Evolutionary conservation across 2,329 filamentous ascomycete genomes (phyloP), one percentile per base, ranked within the genome.

Genomic region (Fusarium setosum): DNA sequence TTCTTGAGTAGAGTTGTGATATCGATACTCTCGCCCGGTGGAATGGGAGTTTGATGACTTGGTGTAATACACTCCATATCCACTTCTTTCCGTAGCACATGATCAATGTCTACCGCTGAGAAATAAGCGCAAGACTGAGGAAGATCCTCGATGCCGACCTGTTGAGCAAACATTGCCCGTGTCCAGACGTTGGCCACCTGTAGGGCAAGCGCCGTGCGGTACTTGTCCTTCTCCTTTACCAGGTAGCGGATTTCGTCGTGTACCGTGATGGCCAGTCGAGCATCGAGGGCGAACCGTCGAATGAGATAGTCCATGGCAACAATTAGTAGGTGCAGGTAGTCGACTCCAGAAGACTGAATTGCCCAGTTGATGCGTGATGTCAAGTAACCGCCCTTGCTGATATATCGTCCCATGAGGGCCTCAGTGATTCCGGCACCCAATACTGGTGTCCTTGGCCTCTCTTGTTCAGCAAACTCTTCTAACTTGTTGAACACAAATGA

Each of bases 341-440:
- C 96, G 5, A 98, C 95, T 6, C 96, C 96, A 0, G 93, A 97
- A 1, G 94, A 97, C 74, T 99, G 96, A 70, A 99, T 98, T 4
- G 96, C 96, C 96, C 96, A 99, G 75, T 99, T 99, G 80, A 99
- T 98, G 31, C 96, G 90, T 17, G 92, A 96, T 1, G 96, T 97
- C 81, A 99, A 90, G 80, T 97, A 99, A 20, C 91, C 93, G 32
- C 94, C 94, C 74, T 93, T 96, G 77, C 87, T 92, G 71, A 99
- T 90, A 74, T 91, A 97, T 15, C 92, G 90, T 52, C 90, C 86
- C 90, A 97, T 96, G 18, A 99, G 82, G 0, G 96, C 96, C 80
- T 99, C 94, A 0, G 96, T 99, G 68, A 99, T 99, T 15, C 94
- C 95, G 10, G 96, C 96, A 4, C 93, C 96, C 5, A 99, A 85